Conservation (phyloP, 2,329 filamentous ascomycete species). For the Hymenoscyphus linearis region DNA sequence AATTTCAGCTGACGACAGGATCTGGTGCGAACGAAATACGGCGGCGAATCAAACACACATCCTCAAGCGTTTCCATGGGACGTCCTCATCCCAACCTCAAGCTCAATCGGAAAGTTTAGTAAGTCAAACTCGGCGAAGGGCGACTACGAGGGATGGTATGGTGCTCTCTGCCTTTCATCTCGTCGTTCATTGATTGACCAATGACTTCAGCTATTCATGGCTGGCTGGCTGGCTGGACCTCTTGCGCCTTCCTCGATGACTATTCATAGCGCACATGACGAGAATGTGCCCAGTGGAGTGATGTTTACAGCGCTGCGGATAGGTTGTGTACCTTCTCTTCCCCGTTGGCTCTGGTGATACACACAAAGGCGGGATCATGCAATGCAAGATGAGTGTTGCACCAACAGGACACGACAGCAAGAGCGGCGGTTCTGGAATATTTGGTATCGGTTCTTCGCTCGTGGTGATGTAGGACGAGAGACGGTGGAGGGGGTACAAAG, state of each 20-base stretch:
- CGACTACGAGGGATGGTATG: neutral
- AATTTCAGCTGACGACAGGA: neutral
- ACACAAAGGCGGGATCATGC: conserved; percentile 8
- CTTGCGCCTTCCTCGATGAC: neutral
- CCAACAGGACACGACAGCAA: conserved; percentile 7
- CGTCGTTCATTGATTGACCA: neutral
- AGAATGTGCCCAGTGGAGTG: conserved; percentile 1
- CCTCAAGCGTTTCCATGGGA: neutral
- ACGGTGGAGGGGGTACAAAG: neutral
- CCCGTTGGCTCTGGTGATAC: conserved; percentile 6
- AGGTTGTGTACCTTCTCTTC: neutral
- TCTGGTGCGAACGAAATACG: neutral
- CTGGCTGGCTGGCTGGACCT: neutral
- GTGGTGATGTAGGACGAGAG: neutral
- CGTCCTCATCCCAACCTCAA: neutral
- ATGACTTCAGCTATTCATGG: neutral
- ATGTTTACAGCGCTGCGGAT: conserved; percentile 1
- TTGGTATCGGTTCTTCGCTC: conserved; percentile 1
- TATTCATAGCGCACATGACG: conserved; percentile 15
- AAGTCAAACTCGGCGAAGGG: neutral
- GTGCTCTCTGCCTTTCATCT: neutral
- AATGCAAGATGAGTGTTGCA: conserved; percentile 12
- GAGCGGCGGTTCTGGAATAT: conserved; percentile 7
- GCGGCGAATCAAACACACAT: conserved; percentile 1
- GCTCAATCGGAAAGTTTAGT: neutral